Percentiles rank a stretch among this genome's conserved stretches.
Evolutionary conservation across 345 rosid genomes (phyloP).

Genomic region (Reutealis trisperma): DNA sequence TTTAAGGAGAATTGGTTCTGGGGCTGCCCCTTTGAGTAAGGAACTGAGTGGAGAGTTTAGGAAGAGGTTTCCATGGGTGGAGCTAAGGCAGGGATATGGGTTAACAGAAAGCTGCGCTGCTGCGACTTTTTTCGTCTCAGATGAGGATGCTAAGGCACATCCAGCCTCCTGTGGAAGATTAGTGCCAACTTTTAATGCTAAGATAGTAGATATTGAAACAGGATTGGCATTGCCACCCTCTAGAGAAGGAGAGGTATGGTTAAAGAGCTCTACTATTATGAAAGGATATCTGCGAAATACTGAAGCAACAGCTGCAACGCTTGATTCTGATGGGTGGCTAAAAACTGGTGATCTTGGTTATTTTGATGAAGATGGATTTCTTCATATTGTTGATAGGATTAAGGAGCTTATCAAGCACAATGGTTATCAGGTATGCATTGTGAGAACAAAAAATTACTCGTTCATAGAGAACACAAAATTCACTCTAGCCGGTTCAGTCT

Average conservation of each 20-base stretch:
- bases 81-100: conserved; percentile 63
- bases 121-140: conserved; percentile 23
- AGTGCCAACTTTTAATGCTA: conserved; percentile 44
- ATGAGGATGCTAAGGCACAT: conserved; percentile 36
- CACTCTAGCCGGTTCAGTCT: too few species aligned
- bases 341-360: conserved; percentile 67
- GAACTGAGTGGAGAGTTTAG: conserved; percentile 46
- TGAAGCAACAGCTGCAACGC: conserved; percentile 49
- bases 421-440: conserved; percentile 57
- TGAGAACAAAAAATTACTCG: too few species aligned
- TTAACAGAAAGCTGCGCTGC: conserved; percentile 60
- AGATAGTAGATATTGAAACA: conserved; percentile 47
- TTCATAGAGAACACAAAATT: too few species aligned
- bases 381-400: conserved; percentile 57
- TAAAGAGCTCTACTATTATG: conserved; percentile 52
- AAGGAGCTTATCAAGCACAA: conserved; percentile 79
- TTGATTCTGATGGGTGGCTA: conserved; percentile 57
- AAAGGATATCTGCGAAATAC: conserved; percentile 49
- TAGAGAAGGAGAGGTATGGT: conserved; percentile 54
- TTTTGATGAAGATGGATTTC: conserved; percentile 53
- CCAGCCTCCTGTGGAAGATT: conserved; percentile 49
- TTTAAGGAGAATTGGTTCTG: conserved; percentile 46
- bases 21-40: conserved; percentile 68
- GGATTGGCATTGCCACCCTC: conserved; percentile 40
- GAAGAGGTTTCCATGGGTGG: conserved; percentile 57